Conservation (phyloP, 1,139 yeast genomes). For the Nakaseomyces kungkrabaensis region DNA sequence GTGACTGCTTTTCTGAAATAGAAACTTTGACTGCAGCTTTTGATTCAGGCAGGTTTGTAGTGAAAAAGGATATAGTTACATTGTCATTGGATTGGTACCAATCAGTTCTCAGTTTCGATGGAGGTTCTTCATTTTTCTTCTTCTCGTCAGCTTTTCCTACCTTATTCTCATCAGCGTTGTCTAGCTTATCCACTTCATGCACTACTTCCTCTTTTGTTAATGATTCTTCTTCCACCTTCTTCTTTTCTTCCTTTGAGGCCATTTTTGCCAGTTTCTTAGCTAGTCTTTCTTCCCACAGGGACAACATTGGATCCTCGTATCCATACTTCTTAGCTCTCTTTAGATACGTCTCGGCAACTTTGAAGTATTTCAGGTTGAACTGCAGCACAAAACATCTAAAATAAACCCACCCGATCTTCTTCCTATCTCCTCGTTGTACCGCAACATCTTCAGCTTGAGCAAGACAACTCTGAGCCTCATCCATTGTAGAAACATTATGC, state of each 20-base stretch:
- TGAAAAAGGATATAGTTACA: constrained; percentile 63
- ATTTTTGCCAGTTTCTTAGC: constrained; percentile 22
- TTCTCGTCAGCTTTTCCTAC: too few relatives aligned
- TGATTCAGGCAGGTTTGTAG: constrained; percentile 47
- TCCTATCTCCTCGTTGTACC: constrained; percentile 39
- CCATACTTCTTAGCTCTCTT: constrained; percentile 40
- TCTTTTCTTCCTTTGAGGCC: neutral
- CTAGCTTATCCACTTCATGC: too few relatives aligned
- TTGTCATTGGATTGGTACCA: constrained; percentile 62
- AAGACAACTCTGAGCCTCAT: constrained; percentile 42
- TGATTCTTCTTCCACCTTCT: neutral
- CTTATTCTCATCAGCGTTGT: too few relatives aligned
- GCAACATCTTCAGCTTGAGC: constrained; percentile 50
- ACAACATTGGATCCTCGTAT: constrained; percentile 39
- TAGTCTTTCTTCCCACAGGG: constrained; percentile 44
- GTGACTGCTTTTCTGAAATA: constrained; percentile 24
- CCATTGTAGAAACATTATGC: constrained; percentile 35
- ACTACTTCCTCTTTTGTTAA: neutral
- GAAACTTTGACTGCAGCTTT: constrained; percentile 21
- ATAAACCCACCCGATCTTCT: constrained; percentile 48
- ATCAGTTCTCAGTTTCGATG: constrained; percentile 46
- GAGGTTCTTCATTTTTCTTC: too few relatives aligned
- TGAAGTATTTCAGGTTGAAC: constrained; percentile 39
- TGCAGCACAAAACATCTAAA: constrained; percentile 48
- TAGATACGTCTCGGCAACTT: constrained; percentile 42